Conservation (phyloP, 2,329 filamentous ascomycete genomes). For the Aspergillus persii region DNA sequence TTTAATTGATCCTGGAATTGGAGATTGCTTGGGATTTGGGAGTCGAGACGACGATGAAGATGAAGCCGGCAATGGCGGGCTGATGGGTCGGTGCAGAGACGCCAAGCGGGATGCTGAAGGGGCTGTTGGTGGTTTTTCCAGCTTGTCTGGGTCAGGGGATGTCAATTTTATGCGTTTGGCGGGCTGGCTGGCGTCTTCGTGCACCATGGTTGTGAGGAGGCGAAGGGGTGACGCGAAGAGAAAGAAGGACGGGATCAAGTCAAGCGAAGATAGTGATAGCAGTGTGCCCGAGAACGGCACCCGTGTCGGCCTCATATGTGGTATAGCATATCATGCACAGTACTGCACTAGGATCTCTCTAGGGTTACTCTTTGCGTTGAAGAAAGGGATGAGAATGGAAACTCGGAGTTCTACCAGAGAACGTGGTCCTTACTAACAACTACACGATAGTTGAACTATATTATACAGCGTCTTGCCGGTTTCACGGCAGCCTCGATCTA, state of each 20-base stretch:
- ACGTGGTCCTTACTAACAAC: not conserved
- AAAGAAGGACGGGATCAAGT: not conserved
- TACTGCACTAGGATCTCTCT: too few species aligned
- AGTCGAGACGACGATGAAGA: not conserved
- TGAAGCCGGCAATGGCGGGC: constrained; percentile 21
- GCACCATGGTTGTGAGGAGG: not conserved
- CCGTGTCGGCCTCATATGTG: not conserved
- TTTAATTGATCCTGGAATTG: not conserved
- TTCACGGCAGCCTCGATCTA: not conserved
- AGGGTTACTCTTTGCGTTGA: not conserved
- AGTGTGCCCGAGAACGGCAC: not conserved
- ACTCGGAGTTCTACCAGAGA: not conserved
- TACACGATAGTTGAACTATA: not conserved
- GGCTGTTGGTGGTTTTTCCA: not conserved
- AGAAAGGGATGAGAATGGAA: not conserved
- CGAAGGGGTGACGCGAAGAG: not conserved
- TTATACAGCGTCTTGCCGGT: not conserved
- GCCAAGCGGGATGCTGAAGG: constrained; percentile 10
- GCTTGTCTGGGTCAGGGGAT: not conserved
- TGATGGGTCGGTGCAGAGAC: constrained; percentile 33
- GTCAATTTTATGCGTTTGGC: constrained; percentile 14
- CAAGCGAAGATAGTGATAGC: not conserved
- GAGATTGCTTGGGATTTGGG: not conserved
- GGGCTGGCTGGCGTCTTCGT: constrained; percentile 8
- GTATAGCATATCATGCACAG: not conserved